phyloP scores from a whole-genome alignment of 2,329 filamentous ascomycete genomes.

The Curvularia sp. region DNA sequence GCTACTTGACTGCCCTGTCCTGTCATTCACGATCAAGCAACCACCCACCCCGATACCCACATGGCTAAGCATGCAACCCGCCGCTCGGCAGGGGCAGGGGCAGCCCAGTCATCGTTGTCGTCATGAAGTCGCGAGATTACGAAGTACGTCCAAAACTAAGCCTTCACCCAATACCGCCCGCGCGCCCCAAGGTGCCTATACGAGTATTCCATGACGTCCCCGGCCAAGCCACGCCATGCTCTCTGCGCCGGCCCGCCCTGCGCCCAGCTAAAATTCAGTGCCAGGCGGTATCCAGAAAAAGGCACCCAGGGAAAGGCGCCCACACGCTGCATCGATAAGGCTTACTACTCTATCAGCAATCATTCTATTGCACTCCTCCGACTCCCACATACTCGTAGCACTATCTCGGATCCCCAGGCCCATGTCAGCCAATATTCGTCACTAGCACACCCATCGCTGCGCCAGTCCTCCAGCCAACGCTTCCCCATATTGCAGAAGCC shows the following conservation, averaged over 20 bases:
- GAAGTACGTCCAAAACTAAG: not conserved
- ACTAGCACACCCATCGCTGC: not conserved
- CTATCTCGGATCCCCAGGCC: not conserved
- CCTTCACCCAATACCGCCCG: not conserved
- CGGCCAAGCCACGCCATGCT: not conserved
- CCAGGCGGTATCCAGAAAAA: too few species aligned
- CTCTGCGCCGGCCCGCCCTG: not conserved
- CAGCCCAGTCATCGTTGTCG: not conserved
- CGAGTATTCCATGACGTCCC: not conserved
- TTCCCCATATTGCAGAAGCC: conserved; percentile 1
- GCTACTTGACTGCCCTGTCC: not conserved
- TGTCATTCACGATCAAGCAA: not conserved
- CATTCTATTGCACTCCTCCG: too few species aligned
- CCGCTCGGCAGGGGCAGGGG: not conserved
- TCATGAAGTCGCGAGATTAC: not conserved
- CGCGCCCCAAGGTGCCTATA: not conserved
- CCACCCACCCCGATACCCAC: not conserved
- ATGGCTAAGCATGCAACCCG: not conserved
- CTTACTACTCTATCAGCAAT: not conserved
- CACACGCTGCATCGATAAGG: not conserved
- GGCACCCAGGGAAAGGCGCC: not conserved
- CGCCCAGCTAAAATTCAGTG: not conserved
- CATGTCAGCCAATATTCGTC: not conserved
- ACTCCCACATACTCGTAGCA: too few species aligned
- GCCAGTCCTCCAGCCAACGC: conserved; percentile 1